Percentiles rank a stretch among this genome's conserved stretches.
phyloP scores from a whole-genome alignment of 306 rosid species.

The Prunus fruticosa region DNA sequence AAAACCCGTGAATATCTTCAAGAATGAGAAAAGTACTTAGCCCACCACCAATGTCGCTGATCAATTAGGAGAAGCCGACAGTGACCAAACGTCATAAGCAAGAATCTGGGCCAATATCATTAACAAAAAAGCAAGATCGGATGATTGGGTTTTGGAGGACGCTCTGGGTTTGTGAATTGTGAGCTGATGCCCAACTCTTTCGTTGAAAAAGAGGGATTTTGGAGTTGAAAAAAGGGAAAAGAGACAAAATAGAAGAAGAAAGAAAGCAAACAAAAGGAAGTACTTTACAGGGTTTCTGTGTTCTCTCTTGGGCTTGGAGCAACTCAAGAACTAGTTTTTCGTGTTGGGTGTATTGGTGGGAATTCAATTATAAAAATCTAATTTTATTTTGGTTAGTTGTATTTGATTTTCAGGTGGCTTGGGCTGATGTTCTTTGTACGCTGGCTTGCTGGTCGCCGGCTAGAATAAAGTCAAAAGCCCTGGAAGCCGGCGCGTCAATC shows the following conservation, averaged over 20 bases:
- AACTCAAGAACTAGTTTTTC: no score
- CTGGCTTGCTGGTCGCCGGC: slow-evolving; percentile 31
- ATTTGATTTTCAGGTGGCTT: not conserved
- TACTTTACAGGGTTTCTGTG: not conserved
- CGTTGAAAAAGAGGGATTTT: slow-evolving; percentile 11
- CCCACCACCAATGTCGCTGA: slow-evolving; percentile 31
- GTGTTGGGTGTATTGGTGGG: not conserved
- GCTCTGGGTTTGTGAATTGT: not conserved
- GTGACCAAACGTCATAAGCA: not conserved
- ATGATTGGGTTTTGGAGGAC: slow-evolving; percentile 12
- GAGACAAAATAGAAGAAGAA: slow-evolving; percentile 52
- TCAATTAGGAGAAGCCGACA: slow-evolving; percentile 19
- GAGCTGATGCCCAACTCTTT: slow-evolving; percentile 20
- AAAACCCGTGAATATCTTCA: slow-evolving; percentile 64
- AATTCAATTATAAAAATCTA: not conserved
- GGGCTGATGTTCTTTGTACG: not conserved
- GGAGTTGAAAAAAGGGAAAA: slow-evolving; percentile 12
- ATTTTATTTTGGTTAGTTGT: not conserved
- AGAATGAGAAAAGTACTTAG: slow-evolving; percentile 23
- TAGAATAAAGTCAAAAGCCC: slow-evolving; percentile 44
- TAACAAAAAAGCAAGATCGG: slow-evolving; percentile 2
- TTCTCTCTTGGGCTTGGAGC: not conserved
- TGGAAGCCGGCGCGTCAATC: slow-evolving; percentile 43
- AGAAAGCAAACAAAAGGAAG: slow-evolving; percentile 2
- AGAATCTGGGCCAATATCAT: not conserved